These are phyloP conservation scores for Aspergillus felis DNA, from an alignment of 2,329 filamentous ascomycete genomes.

Conservation along the genomic window DNA sequence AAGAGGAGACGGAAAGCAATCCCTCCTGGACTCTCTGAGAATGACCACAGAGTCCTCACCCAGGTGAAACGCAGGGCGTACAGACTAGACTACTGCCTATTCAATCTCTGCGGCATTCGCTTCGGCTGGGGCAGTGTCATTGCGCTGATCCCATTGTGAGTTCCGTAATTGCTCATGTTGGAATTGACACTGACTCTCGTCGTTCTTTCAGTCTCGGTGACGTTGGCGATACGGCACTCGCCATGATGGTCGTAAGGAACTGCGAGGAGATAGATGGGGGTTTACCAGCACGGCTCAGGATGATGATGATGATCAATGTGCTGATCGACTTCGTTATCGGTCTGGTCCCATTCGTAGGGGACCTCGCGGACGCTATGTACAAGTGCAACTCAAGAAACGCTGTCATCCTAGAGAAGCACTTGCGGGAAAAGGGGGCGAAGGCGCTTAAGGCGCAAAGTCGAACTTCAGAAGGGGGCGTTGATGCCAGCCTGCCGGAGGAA, in stretches of 20 bases:
- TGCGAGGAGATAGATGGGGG: constrained; percentile 74
- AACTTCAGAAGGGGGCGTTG: constrained; percentile 22
- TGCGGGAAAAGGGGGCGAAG: constrained; percentile 39
- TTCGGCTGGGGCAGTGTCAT: constrained; percentile 90
- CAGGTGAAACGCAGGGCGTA: constrained; percentile 84
- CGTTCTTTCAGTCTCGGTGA: constrained; percentile 63
- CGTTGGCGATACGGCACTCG: constrained; percentile 67
- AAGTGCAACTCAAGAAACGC: constrained; percentile 49
- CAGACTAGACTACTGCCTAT: constrained; percentile 77
- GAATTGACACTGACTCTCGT: neutral
- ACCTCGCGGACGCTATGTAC: constrained; percentile 45
- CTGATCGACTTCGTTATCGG: constrained; percentile 47
- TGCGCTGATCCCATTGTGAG: constrained; percentile 75
- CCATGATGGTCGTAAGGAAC: constrained; percentile 68
- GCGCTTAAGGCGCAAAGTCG: constrained; percentile 23
- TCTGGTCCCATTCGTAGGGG: constrained; percentile 49
- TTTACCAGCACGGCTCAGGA: constrained; percentile 54
- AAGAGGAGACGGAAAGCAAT: constrained; percentile 84
- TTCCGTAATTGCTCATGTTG: constrained; percentile 20
- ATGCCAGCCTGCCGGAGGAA: constrained; percentile 38
- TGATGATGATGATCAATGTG: constrained; percentile 79
- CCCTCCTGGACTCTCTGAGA: constrained; percentile 73
- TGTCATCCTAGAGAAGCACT: constrained; percentile 41
- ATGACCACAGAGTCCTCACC: constrained; percentile 79
- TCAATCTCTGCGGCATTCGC: constrained; percentile 73